These are phyloP conservation scores for Hanseniaspora thailandica DNA, from an alignment of 805 yeast species.

Conservation along the genomic window DNA sequence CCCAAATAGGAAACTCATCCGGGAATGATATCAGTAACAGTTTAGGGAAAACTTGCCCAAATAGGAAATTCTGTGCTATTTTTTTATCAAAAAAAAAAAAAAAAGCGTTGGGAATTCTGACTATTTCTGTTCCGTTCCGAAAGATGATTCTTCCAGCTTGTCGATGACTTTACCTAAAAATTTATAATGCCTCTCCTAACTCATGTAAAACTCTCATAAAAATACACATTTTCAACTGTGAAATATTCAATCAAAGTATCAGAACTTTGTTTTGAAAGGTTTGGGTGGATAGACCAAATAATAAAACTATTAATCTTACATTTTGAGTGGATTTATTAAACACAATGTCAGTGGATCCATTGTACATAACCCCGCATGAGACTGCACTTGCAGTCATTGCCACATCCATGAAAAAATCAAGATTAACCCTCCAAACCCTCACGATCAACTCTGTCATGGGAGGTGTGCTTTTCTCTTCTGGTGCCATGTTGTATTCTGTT, in stretches of 20 bases:
- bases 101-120: neutral
- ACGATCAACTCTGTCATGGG: slow-evolving; percentile 56
- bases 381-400: slow-evolving; percentile 78
- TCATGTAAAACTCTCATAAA: no score
- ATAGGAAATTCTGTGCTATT: no score
- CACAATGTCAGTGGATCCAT: slow-evolving; percentile 35
- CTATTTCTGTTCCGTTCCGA: neutral
- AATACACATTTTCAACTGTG: no score
- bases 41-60: neutral
- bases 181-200: no score
- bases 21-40: neutral
- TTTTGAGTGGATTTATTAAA: neutral
- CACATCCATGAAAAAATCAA: slow-evolving; percentile 70
- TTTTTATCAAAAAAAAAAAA: no score
- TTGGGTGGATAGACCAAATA: no score
- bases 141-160: no score
- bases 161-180: no score
- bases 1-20: neutral
- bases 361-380: slow-evolving; percentile 64
- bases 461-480: slow-evolving; percentile 55
- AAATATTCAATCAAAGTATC: no score
- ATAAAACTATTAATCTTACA: no score
- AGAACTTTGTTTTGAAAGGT: no score
- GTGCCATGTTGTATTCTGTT: slow-evolving; percentile 57
- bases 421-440: slow-evolving; percentile 51